Conservation (phyloP, 768 basidiomycete species). For the Leccinum imitatum region DNA sequence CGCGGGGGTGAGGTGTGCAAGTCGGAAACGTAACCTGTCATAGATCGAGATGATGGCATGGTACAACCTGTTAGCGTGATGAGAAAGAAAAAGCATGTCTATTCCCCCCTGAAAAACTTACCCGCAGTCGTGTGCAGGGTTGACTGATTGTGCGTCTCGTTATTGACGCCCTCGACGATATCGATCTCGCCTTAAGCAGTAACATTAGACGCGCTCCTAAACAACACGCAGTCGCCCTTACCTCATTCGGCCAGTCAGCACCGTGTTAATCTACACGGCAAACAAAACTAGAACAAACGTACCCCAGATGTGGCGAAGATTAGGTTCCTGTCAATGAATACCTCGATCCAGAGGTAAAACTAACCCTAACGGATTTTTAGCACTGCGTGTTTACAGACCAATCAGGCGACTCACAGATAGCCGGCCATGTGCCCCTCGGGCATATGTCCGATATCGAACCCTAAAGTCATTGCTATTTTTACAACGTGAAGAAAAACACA, state of each 20-base stretch:
- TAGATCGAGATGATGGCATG: constrained; percentile 28
- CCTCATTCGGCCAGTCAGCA: constrained; percentile 25
- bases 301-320: constrained; percentile 20
- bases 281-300: neutral
- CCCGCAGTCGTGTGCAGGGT: constrained; percentile 30
- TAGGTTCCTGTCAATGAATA: neutral
- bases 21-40: constrained; percentile 32
- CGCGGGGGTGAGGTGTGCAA: neutral
- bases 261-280: constrained; percentile 10
- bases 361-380: constrained; percentile 23
- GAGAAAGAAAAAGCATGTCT: neutral
- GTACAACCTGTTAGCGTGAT: constrained; percentile 24
- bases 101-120: constrained; percentile 7
- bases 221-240: neutral
- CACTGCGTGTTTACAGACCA: neutral
- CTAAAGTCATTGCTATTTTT: constrained; percentile 1
- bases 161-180: constrained; percentile 36
- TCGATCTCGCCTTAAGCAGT: constrained; percentile 30
- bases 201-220: neutral
- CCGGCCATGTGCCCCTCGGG: constrained; percentile 40
- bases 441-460: constrained; percentile 38
- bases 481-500: neutral
- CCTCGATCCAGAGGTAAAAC: constrained; percentile 6
- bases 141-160: constrained; percentile 25
- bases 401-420: constrained; percentile 29